These are phyloP conservation scores for Mortierella sp. DNA, from an alignment of 371 early-diverging fungal species.

Conservation along the genomic window DNA sequence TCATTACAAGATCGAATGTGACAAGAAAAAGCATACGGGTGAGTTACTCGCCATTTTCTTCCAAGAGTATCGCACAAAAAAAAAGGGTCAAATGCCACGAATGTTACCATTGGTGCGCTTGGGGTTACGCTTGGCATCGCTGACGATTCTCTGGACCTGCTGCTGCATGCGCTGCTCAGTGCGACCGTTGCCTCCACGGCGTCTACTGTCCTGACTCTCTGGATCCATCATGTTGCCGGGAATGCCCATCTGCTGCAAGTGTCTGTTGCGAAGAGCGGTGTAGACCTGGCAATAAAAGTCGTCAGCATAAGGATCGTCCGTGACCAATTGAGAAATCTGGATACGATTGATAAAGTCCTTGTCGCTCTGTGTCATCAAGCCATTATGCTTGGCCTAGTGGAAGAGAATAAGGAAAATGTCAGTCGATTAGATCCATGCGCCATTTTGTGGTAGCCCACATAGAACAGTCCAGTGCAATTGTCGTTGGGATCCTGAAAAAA, in stretches of 20 bases:
- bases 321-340: conserved; percentile 93
- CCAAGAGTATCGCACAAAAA: conserved; percentile 55
- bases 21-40: background rate
- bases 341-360: conserved; percentile 93
- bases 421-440: background rate
- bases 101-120: conserved; percentile 70
- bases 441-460: background rate
- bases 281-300: conserved; percentile 96
- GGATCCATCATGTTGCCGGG: conserved; percentile 41
- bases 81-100: background rate
- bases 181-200: conserved; percentile 65
- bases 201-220: conserved; percentile 36
- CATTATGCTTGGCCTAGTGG: conserved; percentile 78
- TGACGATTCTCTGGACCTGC: conserved; percentile 93
- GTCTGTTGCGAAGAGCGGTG: conserved; percentile 79
- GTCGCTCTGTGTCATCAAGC: conserved; percentile 94
- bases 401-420: background rate
- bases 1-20: background rate
- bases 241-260: conserved; percentile 61
- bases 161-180: conserved; percentile 87
- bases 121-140: conserved; percentile 89
- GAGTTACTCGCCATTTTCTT: conserved; percentile 18
- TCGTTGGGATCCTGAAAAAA: background rate
- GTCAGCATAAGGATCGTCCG: conserved; percentile 90
- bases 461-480: background rate